Conservation (phyloP, 169 alveolate species). For the Eimeria falciformis region DNA sequence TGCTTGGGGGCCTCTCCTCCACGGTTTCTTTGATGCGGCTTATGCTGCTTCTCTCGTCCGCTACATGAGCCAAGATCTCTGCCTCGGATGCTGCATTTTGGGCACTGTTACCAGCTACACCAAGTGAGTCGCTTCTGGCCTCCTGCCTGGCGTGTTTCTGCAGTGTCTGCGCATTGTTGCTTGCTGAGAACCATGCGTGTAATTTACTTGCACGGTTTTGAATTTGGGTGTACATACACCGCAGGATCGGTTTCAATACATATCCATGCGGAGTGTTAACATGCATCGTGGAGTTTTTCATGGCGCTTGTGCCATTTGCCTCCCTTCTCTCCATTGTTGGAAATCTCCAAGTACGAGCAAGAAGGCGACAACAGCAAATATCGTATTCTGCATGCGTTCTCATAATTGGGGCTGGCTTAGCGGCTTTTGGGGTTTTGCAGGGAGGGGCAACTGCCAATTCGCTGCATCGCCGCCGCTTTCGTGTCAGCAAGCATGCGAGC, state of each 20-base stretch:
- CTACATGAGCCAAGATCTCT: constrained; percentile 44
- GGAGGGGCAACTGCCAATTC: too few species aligned
- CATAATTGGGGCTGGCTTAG: too few species aligned
- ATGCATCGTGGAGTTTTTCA: constrained; percentile 53
- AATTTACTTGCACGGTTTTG: background rate
- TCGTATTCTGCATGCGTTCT: background rate
- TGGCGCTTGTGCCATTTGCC: constrained; percentile 56
- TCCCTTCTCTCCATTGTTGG: constrained; percentile 71
- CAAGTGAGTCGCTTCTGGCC: constrained; percentile 46
- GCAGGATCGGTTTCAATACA: constrained; percentile 75
- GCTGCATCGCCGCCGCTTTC: too few species aligned
- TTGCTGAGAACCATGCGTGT: too few species aligned
- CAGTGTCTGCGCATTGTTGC: background rate
- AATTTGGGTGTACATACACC: too few species aligned
- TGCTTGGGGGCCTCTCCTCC: constrained; percentile 45
- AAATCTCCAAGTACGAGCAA: constrained; percentile 50
- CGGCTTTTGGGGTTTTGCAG: too few species aligned
- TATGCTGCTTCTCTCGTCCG: constrained; percentile 51
- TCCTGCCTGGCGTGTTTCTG: background rate
- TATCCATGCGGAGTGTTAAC: constrained; percentile 66
- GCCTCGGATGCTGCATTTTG: constrained; percentile 70
- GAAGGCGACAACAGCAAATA: background rate
- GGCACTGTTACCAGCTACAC: constrained; percentile 75
- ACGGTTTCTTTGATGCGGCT: constrained; percentile 39
- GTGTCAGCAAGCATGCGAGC: too few species aligned